Conservation (phyloP, 768 basidiomycete genomes). For the Leccinum rimulosum region DNA sequence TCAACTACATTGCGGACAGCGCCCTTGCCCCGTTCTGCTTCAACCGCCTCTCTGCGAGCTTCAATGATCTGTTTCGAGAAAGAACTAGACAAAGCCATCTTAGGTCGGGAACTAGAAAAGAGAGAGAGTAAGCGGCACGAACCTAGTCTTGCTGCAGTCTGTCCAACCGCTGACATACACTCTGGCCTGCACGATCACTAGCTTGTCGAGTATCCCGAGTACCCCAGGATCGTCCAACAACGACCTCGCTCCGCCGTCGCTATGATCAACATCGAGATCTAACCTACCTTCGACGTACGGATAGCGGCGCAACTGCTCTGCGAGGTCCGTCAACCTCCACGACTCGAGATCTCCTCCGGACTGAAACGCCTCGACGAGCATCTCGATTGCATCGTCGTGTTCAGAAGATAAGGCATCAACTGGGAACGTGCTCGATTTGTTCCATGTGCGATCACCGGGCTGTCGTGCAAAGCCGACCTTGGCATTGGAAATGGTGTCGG, state of each 20-base stretch:
- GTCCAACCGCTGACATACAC: conserved; percentile 52
- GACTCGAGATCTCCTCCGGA: conserved; percentile 37
- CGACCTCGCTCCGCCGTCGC: neutral
- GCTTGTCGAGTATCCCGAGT: conserved; percentile 55
- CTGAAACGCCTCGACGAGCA: conserved; percentile 44
- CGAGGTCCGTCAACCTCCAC: conserved; percentile 46
- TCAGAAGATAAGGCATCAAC: conserved; percentile 38
- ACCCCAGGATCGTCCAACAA: conserved; percentile 48
- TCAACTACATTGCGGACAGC: too few relatives aligned
- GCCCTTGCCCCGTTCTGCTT: neutral
- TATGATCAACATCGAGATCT: conserved; percentile 15
- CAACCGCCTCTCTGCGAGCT: neutral
- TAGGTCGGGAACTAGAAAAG: too few relatives aligned
- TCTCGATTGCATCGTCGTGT: conserved; percentile 45
- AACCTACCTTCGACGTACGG: conserved; percentile 24
- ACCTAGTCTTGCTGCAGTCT: conserved; percentile 50
- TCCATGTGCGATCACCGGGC: neutral
- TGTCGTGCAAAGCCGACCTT: neutral
- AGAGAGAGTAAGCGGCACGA: conserved; percentile 4
- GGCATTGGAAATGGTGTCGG: neutral
- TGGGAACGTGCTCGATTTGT: conserved; percentile 43
- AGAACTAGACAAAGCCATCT: neutral
- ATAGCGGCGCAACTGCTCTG: conserved; percentile 32
- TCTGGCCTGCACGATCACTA: conserved; percentile 45
- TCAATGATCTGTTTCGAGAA: neutral